Percentiles rank a stretch among this genome's conserved stretches.
Conservation (phyloP, 2,329 filamentous ascomycete genomes). For the Neonectria punicea region DNA sequence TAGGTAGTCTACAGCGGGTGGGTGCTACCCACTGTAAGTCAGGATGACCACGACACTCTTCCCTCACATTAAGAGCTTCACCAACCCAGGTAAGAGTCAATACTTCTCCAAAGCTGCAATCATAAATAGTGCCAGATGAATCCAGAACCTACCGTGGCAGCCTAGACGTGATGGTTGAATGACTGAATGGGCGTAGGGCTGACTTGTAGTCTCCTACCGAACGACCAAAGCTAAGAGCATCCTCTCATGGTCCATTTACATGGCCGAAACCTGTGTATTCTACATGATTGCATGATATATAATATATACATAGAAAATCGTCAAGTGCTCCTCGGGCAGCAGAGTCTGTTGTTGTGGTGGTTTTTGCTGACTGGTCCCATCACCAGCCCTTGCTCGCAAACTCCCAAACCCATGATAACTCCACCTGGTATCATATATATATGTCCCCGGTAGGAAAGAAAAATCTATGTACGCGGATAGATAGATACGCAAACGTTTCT, state of each 20-base stretch:
- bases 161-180: not conserved
- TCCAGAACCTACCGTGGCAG: not conserved
- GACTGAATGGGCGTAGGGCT: not conserved
- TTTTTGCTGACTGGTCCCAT: not conserved
- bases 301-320: constrained; percentile 13
- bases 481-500: not conserved
- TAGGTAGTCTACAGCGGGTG: not conserved
- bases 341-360: not conserved
- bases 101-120: not conserved
- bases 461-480: constrained; percentile 7
- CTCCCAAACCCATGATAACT: not conserved
- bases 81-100: not conserved
- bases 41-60: not conserved
- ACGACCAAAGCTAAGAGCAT: not conserved
- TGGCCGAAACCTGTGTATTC: not conserved
- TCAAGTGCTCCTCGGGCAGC: not conserved
- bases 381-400: not conserved
- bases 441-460: constrained; percentile 1
- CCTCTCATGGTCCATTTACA: not conserved
- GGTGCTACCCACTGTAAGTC: not conserved
- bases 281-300: constrained; percentile 1
- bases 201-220: not conserved
- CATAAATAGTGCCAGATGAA: not conserved
- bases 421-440: constrained; percentile 15
- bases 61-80: not conserved